phyloP scores from a whole-genome alignment of 106 monocot genomes.

The Alisma plantagoaquatica region DNA sequence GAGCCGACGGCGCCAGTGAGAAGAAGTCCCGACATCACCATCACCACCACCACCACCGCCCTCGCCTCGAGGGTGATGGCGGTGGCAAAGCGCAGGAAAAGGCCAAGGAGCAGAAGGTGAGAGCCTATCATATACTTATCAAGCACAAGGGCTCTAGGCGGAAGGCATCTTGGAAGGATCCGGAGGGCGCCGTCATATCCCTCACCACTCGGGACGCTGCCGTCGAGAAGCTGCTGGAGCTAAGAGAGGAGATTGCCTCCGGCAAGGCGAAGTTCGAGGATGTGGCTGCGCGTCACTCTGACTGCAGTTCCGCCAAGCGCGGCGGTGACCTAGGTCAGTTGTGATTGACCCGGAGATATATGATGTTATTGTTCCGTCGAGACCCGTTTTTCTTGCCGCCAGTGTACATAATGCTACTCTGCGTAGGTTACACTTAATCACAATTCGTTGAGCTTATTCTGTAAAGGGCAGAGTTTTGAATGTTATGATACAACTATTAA shows the following conservation, averaged over 20 bases:
- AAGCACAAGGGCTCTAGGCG: conserved; percentile 89
- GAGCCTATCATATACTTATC: conserved; percentile 83
- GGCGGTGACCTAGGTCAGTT: conserved; percentile 92
- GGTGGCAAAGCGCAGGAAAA: not conserved
- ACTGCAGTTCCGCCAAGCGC: conserved; percentile 92
- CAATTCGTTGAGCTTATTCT: too few relatives aligned
- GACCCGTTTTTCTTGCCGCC: too few relatives aligned
- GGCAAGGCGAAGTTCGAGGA: conserved; percentile 57
- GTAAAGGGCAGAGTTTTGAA: too few relatives aligned
- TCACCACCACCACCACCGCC: conserved; percentile 1
- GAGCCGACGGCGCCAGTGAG: too few relatives aligned
- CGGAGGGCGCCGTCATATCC: conserved; percentile 58
- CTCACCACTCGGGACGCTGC: conserved; percentile 54
- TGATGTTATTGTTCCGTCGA: too few relatives aligned
- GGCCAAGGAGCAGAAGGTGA: conserved; percentile 23
- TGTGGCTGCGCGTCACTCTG: conserved; percentile 49
- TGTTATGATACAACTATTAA: too few relatives aligned
- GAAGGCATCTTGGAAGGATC: conserved; percentile 92
- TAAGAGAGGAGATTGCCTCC: conserved; percentile 42
- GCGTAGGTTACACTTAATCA: too few relatives aligned
- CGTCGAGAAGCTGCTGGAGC: conserved; percentile 26
- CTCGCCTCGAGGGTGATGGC: not conserved
- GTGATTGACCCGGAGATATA: too few relatives aligned
- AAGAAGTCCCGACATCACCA: too few relatives aligned
- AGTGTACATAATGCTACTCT: too few relatives aligned